A percentile compares a stretch with the other conserved stretches of the same genome.
These are phyloP conservation scores for Cinnamomum chago DNA, from an alignment of 164 flowering plant species.

Conservation along the genomic window DNA sequence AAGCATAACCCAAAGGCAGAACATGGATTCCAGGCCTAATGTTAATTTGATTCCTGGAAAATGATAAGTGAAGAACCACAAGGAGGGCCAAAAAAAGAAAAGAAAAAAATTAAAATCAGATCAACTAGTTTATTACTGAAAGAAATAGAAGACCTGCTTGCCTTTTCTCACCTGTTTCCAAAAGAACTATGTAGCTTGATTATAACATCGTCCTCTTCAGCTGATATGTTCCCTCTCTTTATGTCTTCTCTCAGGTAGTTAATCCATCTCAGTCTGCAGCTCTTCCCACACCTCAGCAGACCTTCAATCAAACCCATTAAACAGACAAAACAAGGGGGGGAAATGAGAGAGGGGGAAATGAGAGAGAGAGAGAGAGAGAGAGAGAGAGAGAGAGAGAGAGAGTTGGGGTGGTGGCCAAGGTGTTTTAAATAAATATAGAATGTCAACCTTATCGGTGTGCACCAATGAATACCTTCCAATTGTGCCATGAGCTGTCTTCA, in stretches of 20 bases:
- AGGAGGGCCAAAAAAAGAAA: too few species aligned
- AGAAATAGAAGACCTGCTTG: background rate
- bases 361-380: background rate
- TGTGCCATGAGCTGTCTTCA: too few species aligned
- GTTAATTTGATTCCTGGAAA: too few species aligned
- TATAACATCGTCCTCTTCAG: conserved; percentile 65
- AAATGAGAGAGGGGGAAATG: background rate
- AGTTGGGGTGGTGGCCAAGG: background rate
- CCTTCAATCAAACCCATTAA: conserved; percentile 32
- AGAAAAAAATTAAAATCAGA: too few species aligned
- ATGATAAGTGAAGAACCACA: too few species aligned
- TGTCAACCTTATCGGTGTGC: too few species aligned
- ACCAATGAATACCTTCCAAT: too few species aligned
- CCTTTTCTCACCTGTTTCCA: conserved; percentile 55
- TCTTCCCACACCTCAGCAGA: conserved; percentile 84
- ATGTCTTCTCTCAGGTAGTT: conserved; percentile 74
- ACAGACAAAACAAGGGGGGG: background rate
- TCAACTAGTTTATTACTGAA: too few species aligned
- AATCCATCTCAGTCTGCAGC: conserved; percentile 90
- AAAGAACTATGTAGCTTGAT: conserved; percentile 56
- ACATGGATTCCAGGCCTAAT: too few species aligned
- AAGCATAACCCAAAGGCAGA: too few species aligned
- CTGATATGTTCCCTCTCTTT: conserved; percentile 75
- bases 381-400: background rate
- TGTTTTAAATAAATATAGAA: too few species aligned